phyloP scores from a whole-genome alignment of 768 basidiomycete species.

The Phlebiopsis gigantea region DNA sequence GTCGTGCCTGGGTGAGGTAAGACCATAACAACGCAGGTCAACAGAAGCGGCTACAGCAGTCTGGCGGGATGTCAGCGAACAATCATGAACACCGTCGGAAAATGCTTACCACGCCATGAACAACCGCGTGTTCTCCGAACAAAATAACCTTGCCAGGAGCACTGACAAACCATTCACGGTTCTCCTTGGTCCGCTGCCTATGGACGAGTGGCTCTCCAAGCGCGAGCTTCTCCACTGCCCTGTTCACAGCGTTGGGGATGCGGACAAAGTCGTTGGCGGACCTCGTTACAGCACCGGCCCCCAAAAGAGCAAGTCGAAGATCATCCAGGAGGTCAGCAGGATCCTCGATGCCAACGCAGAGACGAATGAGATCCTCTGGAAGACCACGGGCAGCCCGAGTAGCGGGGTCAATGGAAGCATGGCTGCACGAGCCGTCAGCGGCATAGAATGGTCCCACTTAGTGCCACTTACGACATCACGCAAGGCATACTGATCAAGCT shows the following conservation, averaged over 20 bases:
- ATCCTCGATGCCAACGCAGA: constrained; percentile 99
- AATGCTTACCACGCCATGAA: constrained; percentile 84
- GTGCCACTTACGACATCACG: constrained; percentile 90
- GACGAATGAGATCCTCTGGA: constrained; percentile 96
- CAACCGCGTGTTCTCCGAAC: constrained; percentile 98
- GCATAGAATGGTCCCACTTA: constrained; percentile 2
- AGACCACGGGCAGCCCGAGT: constrained; percentile 94
- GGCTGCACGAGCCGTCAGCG: constrained; percentile 40
- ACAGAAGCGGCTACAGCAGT: constrained; percentile 95
- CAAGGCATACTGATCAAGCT: constrained; percentile 99
- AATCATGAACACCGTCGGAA: constrained; percentile 7
- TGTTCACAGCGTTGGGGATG: constrained; percentile 39
- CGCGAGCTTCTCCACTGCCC: constrained; percentile 67
- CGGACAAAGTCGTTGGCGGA: constrained; percentile 45
- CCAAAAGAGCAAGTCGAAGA: constrained; percentile 86
- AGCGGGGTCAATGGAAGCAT: constrained; percentile 95
- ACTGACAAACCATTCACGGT: constrained; percentile 79
- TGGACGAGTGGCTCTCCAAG: constrained; percentile 22
- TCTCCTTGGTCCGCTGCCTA: constrained; percentile 18
- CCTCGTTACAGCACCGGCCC: constrained; percentile 78
- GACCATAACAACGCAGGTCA: constrained; percentile 91
- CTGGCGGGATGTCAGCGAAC: constrained; percentile 31
- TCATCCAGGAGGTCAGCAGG: constrained; percentile 90
- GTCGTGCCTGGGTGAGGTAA: constrained; percentile 71
- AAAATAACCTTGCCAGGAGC: constrained; percentile 98